A percentile compares a stretch with the other conserved stretches of the same genome.
Evolutionary conservation across 495 filamentous ascomycete species (phyloP).

Genomic region (Aspergillus egyptiacus): DNA sequence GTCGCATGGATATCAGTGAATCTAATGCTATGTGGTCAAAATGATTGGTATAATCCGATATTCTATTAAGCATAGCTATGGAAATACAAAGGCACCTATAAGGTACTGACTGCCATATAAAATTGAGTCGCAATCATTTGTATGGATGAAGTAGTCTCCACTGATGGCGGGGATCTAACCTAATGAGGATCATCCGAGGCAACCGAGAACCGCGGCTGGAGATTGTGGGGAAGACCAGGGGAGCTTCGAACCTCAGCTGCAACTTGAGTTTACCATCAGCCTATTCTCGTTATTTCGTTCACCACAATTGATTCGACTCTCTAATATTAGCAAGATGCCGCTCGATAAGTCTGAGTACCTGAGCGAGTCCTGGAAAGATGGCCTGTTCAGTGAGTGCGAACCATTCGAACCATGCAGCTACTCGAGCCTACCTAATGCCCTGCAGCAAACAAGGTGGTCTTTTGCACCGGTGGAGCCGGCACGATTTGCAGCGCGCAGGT

Average conservation of each 20-base stretch:
- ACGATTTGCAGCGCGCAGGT: conserved; percentile 93
- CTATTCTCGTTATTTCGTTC: neutral
- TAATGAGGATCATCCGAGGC: conserved; percentile 2
- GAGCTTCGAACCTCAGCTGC: neutral
- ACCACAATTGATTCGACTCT: neutral
- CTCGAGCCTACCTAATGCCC: conserved; percentile 8
- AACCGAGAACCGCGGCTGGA: conserved; percentile 5
- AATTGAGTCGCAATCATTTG: too few relatives aligned
- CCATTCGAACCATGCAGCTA: neutral
- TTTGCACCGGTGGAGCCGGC: conserved; percentile 92
- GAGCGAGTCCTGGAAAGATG: conserved; percentile 76
- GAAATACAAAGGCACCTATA: too few relatives aligned
- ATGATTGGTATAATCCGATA: too few relatives aligned
- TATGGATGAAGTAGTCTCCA: too few relatives aligned
- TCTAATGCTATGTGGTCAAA: too few relatives aligned
- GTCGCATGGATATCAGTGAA: too few relatives aligned
- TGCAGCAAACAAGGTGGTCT: conserved; percentile 78
- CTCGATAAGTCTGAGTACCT: conserved; percentile 67
- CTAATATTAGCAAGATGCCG: conserved; percentile 35
- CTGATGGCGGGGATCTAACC: neutral
- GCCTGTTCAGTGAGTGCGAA: conserved; percentile 60
- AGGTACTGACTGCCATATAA: neutral
- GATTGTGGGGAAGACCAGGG: neutral
- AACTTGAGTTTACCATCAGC: neutral
- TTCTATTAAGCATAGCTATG: too few relatives aligned